Evolutionary conservation across 768 basidiomycete genomes (phyloP).

Genomic region (Kwoniella bestiolae): DNA sequence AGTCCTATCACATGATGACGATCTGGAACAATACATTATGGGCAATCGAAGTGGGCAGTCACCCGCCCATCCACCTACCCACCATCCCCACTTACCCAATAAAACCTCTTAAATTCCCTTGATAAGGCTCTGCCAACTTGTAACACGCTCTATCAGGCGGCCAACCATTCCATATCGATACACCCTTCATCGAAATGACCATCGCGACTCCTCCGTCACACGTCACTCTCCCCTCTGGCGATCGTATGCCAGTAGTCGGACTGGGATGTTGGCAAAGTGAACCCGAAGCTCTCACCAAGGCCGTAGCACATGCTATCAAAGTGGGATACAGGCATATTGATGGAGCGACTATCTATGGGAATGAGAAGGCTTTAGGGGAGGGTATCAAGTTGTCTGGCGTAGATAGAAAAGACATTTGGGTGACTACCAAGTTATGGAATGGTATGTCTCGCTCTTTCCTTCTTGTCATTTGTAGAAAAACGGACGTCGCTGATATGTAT

Average conservation of each 20-base stretch:
- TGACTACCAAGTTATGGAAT: constrained; percentile 46
- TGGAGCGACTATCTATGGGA: constrained; percentile 48
- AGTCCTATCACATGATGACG: too few species aligned
- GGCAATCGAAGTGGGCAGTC: not conserved
- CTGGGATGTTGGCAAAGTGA: constrained; percentile 23
- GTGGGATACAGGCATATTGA: constrained; percentile 50
- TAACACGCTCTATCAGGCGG: too few species aligned
- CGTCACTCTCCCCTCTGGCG: constrained; percentile 24
- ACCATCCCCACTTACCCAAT: not conserved
- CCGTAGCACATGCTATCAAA: constrained; percentile 38
- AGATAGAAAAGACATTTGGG: constrained; percentile 31
- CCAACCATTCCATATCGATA: too few species aligned
- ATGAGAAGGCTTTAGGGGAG: constrained; percentile 41
- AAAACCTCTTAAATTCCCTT: too few species aligned
- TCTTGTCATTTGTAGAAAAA: too few species aligned
- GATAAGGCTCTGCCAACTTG: too few species aligned
- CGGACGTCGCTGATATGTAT: not conserved
- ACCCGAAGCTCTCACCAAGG: constrained; percentile 18
- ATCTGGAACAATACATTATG: too few species aligned
- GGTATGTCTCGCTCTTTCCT: too few species aligned
- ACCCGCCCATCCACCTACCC: not conserved
- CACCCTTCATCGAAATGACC: not conserved
- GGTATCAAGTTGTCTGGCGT: constrained; percentile 29
- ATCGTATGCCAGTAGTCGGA: constrained; percentile 18
- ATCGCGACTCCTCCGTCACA: not conserved